phyloP scores from a whole-genome alignment of 2,329 filamentous ascomycete genomes.

The Alternaria postmessia region DNA sequence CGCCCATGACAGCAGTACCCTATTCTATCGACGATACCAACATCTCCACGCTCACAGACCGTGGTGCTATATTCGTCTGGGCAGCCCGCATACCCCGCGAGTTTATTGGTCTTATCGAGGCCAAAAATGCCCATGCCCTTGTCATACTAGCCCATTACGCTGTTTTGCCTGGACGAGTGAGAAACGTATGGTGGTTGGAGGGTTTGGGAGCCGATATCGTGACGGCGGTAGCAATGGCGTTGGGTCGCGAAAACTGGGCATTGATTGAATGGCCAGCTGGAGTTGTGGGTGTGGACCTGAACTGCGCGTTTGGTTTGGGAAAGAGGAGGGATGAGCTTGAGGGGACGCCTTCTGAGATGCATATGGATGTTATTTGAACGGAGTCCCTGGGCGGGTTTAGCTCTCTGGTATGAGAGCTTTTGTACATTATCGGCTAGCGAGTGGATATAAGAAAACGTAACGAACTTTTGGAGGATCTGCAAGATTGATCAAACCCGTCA shows the following conservation, averaged over 20 bases:
- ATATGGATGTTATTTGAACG: slow-evolving; percentile 40
- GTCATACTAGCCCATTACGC: slow-evolving; percentile 52
- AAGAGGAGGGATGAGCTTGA: slow-evolving; percentile 28
- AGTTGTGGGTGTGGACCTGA: slow-evolving; percentile 38
- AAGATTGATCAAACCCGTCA: not conserved
- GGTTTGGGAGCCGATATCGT: slow-evolving; percentile 44
- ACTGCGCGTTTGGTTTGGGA: slow-evolving; percentile 27
- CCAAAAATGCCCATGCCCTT: slow-evolving; percentile 43
- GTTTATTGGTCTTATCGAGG: slow-evolving; percentile 41
- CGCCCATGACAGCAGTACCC: slow-evolving; percentile 37
- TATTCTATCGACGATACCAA: slow-evolving; percentile 41
- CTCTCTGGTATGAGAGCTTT: not conserved
- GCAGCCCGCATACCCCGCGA: slow-evolving; percentile 36
- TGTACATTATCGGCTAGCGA: not conserved
- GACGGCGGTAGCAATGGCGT: slow-evolving; percentile 42
- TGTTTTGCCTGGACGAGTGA: slow-evolving; percentile 44
- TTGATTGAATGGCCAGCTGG: slow-evolving; percentile 44
- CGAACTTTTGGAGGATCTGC: not conserved
- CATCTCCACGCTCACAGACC: slow-evolving; percentile 40
- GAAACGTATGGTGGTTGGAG: slow-evolving; percentile 49
- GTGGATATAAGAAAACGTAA: not conserved
- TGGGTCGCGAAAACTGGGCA: slow-evolving; percentile 41
- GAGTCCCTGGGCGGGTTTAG: not conserved
- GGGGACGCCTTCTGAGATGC: slow-evolving; percentile 32
- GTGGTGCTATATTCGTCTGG: slow-evolving; percentile 48